Evolutionary conservation across 177 flowering plant species (phyloP).

Genomic region (Tripterygium wilfordii): DNA sequence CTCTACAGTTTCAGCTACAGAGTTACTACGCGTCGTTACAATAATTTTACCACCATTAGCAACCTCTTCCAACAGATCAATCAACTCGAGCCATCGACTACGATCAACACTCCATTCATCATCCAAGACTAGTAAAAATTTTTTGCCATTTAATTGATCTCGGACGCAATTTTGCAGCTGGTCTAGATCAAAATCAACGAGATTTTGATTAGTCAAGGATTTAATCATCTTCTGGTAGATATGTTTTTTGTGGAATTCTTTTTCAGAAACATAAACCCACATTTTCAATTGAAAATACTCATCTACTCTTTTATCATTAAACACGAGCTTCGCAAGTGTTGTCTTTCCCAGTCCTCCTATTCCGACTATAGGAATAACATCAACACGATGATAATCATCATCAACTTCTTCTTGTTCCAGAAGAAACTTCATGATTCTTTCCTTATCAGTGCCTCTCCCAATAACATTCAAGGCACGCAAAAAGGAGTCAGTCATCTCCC

Average conservation of each 20-base stretch:
- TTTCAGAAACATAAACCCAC: neutral
- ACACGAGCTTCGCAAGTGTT: neutral
- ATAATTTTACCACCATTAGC: neutral
- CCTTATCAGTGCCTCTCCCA: too few relatives aligned
- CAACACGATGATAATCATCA: too few relatives aligned
- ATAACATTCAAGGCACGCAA: too few relatives aligned
- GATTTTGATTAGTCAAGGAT: neutral
- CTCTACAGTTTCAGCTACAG: neutral
- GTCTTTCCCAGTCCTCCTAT: neutral
- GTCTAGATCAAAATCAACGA: neutral
- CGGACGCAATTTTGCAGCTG: neutral
- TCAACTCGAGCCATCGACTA: neutral
- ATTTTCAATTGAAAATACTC: neutral
- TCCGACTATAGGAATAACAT: neutral
- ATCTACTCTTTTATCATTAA: neutral
- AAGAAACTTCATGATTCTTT: too few relatives aligned
- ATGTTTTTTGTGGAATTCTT: neutral
- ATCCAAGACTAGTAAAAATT: constrained; percentile 6
- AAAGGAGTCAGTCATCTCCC: too few relatives aligned
- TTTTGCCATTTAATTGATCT: neutral
- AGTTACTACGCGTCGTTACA: neutral
- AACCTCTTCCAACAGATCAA: neutral
- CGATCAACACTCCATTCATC: constrained; percentile 7
- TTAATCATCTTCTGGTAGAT: neutral
- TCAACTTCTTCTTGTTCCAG: too few relatives aligned